Conservation (phyloP, 306 rosid species). For the Rosa chinensis region DNA sequence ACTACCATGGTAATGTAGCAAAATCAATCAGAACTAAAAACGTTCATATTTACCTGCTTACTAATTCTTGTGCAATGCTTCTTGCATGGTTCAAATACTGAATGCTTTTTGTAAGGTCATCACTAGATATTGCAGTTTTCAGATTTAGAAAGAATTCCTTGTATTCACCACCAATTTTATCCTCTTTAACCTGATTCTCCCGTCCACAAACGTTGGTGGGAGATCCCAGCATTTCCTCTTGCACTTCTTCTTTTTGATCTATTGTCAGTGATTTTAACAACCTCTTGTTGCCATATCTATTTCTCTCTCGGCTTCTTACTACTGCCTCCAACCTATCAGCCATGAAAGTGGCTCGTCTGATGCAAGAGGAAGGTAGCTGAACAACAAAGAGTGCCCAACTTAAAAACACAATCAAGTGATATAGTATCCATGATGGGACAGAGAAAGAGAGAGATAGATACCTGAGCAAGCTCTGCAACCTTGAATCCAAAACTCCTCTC, state of each 20-base stretch:
- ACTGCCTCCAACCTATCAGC: conserved; percentile 68
- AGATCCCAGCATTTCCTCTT: conserved; percentile 26
- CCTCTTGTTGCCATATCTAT: conserved; percentile 32
- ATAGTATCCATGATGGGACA: neutral
- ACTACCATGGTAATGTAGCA: neutral
- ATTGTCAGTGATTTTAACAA: conserved; percentile 23
- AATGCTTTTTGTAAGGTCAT: conserved; percentile 41
- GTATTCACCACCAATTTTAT: conserved; percentile 28
- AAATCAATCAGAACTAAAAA: neutral
- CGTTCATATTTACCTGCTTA: conserved; percentile 34
- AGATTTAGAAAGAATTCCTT: conserved; percentile 51
- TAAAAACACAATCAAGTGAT: neutral
- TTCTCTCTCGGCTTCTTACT: conserved; percentile 48
- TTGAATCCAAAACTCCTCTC: conserved; percentile 88
- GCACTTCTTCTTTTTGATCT: conserved; percentile 35
- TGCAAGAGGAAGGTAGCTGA: conserved; percentile 74
- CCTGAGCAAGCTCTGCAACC: conserved; percentile 99
- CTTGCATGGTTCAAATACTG: conserved; percentile 54
- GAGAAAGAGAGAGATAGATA: conserved; percentile 19
- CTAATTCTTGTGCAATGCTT: conserved; percentile 52
- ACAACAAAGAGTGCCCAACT: conserved; percentile 24
- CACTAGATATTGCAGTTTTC: conserved; percentile 44
- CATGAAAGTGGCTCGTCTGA: conserved; percentile 69
- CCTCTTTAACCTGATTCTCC: conserved; percentile 15
- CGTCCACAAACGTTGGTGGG: conserved; percentile 1